These are phyloP conservation scores for Petrea volubilis DNA, from an alignment of 257 asterid genomes.

Conservation along the genomic window DNA sequence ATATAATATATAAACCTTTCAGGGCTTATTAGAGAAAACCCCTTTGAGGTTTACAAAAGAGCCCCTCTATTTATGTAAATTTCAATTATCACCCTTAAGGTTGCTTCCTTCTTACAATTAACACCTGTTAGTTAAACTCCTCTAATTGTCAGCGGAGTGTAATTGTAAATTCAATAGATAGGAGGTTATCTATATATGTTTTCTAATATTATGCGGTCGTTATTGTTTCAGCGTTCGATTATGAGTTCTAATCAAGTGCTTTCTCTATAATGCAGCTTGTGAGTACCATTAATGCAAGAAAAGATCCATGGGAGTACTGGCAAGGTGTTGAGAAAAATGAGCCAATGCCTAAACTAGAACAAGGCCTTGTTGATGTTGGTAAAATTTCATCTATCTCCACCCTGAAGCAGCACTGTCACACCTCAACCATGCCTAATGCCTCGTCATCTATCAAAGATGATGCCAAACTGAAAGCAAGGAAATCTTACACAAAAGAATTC, in stretches of 20 bases:
- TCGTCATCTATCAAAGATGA: background rate
- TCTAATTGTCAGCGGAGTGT: too few species aligned
- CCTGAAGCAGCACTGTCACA: slow-evolving; percentile 9
- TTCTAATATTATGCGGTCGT: too few species aligned
- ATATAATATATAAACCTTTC: too few species aligned
- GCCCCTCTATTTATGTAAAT: too few species aligned
- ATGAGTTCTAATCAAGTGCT: background rate
- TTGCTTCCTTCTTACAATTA: too few species aligned
- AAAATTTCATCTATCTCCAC: background rate
- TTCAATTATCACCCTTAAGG: too few species aligned
- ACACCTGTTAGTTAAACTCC: too few species aligned
- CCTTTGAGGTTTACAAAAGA: too few species aligned
- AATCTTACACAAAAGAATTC: background rate
- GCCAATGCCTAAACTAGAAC: slow-evolving; percentile 14
- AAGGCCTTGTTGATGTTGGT: background rate
- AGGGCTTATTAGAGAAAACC: too few species aligned
- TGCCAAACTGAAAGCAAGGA: background rate
- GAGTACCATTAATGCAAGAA: background rate
- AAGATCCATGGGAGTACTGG: slow-evolving; percentile 20
- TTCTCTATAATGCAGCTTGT: background rate
- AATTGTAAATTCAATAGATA: too few species aligned
- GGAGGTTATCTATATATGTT: too few species aligned
- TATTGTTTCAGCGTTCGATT: too few species aligned
- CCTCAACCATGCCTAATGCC: slow-evolving; percentile 2
- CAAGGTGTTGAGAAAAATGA: slow-evolving; percentile 8